Conservation (phyloP, 179 eudicot species). For the Gypsophila paniculata region DNA sequence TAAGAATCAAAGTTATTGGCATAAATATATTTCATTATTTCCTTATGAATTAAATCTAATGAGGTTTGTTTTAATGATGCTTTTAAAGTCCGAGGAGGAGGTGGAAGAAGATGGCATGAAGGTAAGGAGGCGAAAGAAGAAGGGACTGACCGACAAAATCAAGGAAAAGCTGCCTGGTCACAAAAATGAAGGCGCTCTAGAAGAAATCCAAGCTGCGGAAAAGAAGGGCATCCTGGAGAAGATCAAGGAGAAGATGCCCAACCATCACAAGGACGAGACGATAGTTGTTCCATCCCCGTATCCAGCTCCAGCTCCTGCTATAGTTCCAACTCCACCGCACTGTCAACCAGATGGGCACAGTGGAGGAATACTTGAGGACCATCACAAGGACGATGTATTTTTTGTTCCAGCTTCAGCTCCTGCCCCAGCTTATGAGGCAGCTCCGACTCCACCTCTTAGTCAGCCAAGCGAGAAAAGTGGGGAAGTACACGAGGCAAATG, state of each 20-base stretch:
- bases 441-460: background rate
- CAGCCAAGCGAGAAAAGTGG: conserved; percentile 11
- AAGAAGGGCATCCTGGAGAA: conserved; percentile 44
- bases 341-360: background rate
- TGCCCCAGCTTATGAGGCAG: background rate
- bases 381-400: background rate
- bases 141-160: conserved; percentile 39
- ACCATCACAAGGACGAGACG: conserved; percentile 36
- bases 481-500: conserved; percentile 8
- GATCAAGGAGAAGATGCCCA: conserved; percentile 45
- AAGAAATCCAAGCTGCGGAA: conserved; percentile 22
- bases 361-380: background rate
- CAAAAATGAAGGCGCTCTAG: conserved; percentile 21
- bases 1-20: conserved; percentile 4
- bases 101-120: conserved; percentile 41
- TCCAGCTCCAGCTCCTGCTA: too few relatives aligned
- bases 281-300: background rate
- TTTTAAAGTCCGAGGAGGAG: conserved; percentile 45
- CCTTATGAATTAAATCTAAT: background rate
- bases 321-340: background rate
- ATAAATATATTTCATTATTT: background rate
- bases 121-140: conserved; percentile 44
- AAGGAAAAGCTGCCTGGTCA: conserved; percentile 17
- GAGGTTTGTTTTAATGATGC: background rate
- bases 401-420: background rate